These are phyloP conservation scores for Pseudopyricularia cyperi DNA, from an alignment of 2,329 filamentous ascomycete genomes.

Conservation along the genomic window DNA sequence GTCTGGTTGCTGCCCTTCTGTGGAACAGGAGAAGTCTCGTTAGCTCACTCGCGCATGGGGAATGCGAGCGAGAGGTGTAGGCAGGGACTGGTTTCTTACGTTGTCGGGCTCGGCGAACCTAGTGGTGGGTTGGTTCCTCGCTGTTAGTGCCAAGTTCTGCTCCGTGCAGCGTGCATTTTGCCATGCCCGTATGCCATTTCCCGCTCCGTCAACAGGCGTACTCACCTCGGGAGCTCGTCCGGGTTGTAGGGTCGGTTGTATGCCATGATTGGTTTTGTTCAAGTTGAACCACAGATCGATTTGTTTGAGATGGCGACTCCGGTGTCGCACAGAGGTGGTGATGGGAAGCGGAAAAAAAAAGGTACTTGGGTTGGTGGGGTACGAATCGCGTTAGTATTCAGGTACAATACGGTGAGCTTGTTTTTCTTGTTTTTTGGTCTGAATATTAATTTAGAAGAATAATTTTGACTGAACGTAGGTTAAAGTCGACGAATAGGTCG, in stretches of 20 bases:
- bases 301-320: not conserved
- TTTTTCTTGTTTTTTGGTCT: too few species aligned
- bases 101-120: constrained; percentile 40
- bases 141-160: not conserved
- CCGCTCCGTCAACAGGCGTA: not conserved
- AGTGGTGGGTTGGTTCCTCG: not conserved
- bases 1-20: constrained; percentile 20
- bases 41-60: too few species aligned
- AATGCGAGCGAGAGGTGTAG: constrained; percentile 2
- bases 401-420: too few species aligned
- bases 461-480: too few species aligned
- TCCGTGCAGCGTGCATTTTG: too few species aligned
- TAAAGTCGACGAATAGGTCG: too few species aligned
- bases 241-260: constrained; percentile 92
- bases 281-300: not conserved
- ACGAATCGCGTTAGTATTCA: too few species aligned
- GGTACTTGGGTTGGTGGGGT: not conserved
- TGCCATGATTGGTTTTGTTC: constrained; percentile 69
- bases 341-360: not conserved
- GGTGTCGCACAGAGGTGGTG: not conserved
- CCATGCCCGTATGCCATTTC: not conserved
- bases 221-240: constrained; percentile 84
- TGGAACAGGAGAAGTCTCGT: not conserved
- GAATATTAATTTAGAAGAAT: too few species aligned
- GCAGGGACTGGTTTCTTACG: constrained; percentile 16